These are phyloP conservation scores for Pulveroboletus sp. DNA, from an alignment of 1,284 basidiomycete species.

Conservation along the genomic window DNA sequence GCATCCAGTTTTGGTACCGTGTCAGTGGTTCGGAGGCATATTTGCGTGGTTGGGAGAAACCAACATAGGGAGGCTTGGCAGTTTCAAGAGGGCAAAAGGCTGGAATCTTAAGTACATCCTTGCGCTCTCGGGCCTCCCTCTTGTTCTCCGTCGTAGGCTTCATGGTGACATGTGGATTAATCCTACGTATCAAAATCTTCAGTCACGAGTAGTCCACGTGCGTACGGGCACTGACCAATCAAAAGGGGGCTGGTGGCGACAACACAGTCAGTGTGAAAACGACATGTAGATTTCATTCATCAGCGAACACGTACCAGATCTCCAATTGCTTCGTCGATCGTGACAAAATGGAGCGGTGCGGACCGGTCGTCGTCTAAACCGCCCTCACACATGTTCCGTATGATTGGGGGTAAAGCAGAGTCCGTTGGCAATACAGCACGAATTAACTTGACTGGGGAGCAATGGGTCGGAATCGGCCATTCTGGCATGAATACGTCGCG, in stretches of 20 bases:
- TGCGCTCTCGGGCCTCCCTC: slow-evolving; percentile 32
- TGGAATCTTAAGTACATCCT: slow-evolving; percentile 37
- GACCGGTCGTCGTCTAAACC: slow-evolving; percentile 38
- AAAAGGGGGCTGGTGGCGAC: slow-evolving; percentile 46
- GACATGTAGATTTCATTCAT: slow-evolving; percentile 2
- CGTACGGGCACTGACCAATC: slow-evolving; percentile 46
- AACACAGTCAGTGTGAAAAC: slow-evolving; percentile 5
- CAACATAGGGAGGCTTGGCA: slow-evolving; percentile 32
- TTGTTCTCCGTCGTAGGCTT: slow-evolving; percentile 32
- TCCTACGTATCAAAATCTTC: slow-evolving; percentile 36
- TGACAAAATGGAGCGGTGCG: slow-evolving; percentile 54
- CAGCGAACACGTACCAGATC: slow-evolving; percentile 51
- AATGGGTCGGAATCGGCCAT: slow-evolving; percentile 64
- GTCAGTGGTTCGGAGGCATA: slow-evolving; percentile 49
- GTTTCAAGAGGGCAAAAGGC: slow-evolving; percentile 38
- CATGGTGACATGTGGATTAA: slow-evolving; percentile 44
- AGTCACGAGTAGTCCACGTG: background rate
- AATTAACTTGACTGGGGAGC: slow-evolving; percentile 28
- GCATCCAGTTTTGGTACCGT: slow-evolving; percentile 54
- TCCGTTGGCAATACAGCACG: slow-evolving; percentile 37
- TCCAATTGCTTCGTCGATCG: slow-evolving; percentile 58
- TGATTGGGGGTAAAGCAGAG: slow-evolving; percentile 34
- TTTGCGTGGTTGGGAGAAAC: slow-evolving; percentile 42
- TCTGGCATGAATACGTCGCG: slow-evolving; percentile 52
- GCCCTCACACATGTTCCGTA: slow-evolving; percentile 36